These are phyloP conservation scores for Alternaria hordeiaustralica DNA, from an alignment of 2,329 filamentous ascomycete species.

Conservation along the genomic window DNA sequence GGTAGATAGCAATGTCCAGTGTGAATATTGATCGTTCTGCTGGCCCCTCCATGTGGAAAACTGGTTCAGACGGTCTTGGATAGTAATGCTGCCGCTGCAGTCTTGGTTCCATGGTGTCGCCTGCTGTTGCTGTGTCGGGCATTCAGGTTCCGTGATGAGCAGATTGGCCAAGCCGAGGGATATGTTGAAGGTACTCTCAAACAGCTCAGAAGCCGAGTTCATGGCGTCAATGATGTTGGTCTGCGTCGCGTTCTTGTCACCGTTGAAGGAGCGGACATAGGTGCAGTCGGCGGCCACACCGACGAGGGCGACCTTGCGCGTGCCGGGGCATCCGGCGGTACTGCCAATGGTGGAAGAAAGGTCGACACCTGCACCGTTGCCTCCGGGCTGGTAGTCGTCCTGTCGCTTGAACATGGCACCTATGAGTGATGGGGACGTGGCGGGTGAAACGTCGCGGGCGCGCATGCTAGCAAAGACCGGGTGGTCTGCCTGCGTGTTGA, in stretches of 20 bases:
- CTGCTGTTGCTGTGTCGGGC: slow-evolving; percentile 71
- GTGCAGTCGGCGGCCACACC: slow-evolving; percentile 93
- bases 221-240: slow-evolving; percentile 82
- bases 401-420: slow-evolving; percentile 71
- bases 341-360: slow-evolving; percentile 79
- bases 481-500: slow-evolving; percentile 78
- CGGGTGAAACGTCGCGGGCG: slow-evolving; percentile 56
- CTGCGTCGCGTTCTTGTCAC: slow-evolving; percentile 71
- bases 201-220: slow-evolving; percentile 85
- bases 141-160: slow-evolving; percentile 75
- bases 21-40: slow-evolving; percentile 80
- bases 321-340: slow-evolving; percentile 82
- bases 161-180: slow-evolving; percentile 88
- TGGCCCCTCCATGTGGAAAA: slow-evolving; percentile 90
- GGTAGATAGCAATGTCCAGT: slow-evolving; percentile 87
- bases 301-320: slow-evolving; percentile 89
- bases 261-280: slow-evolving; percentile 76
- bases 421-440: slow-evolving; percentile 66
- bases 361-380: slow-evolving; percentile 82
- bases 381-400: slow-evolving; percentile 70
- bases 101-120: slow-evolving; percentile 83
- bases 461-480: slow-evolving; percentile 65
- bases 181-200: slow-evolving; percentile 93
- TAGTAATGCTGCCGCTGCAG: slow-evolving; percentile 68
- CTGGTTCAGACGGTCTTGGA: slow-evolving; percentile 80